A percentile compares a stretch with the other conserved stretches of the same genome.
These are phyloP conservation scores for Geranomyces variabilis DNA, from an alignment of 192 early-diverging fungal genomes.

Conservation along the genomic window DNA sequence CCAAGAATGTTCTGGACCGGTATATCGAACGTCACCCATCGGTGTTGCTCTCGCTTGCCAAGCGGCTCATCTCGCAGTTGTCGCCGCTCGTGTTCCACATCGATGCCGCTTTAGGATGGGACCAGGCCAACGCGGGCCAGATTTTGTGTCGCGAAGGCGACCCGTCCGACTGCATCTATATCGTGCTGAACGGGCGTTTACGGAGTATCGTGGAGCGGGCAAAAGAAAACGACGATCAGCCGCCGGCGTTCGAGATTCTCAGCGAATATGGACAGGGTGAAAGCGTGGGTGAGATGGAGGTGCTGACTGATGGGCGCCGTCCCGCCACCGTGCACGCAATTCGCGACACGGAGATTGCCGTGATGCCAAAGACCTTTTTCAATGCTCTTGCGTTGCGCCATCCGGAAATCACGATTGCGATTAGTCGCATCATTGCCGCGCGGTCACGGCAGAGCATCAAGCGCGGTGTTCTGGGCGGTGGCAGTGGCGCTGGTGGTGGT, in stretches of 20 bases:
- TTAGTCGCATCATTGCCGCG: conserved; percentile 86
- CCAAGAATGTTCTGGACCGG: conserved; percentile 79
- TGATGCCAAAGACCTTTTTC: conserved; percentile 95
- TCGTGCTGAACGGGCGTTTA: conserved; percentile 92
- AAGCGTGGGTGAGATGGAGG: conserved; percentile 92
- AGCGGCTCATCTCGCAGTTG: conserved; percentile 78
- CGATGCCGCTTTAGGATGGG: conserved; percentile 84
- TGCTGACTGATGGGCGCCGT: conserved; percentile 75
- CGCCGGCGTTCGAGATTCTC: conserved; percentile 67
- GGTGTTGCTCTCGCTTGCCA: conserved; percentile 83
- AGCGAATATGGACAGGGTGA: conserved; percentile 95
- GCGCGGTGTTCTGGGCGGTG: background rate
- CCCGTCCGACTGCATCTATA: conserved; percentile 83
- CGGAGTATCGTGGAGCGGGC: conserved; percentile 75
- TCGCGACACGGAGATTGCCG: conserved; percentile 92
- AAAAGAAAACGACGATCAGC: conserved; percentile 9
- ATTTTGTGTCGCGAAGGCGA: conserved; percentile 89
- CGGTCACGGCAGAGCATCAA: conserved; percentile 40
- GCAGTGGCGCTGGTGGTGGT: too few species aligned
- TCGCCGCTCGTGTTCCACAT: conserved; percentile 75
- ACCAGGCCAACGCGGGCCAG: conserved; percentile 90
- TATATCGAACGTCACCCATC: conserved; percentile 84
- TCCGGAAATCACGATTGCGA: conserved; percentile 89
- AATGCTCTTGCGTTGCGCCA: conserved; percentile 85
- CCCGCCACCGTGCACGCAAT: conserved; percentile 94